phyloP scores from a whole-genome alignment of 75 land plant species.

The Cunninghamia lanceolata region DNA sequence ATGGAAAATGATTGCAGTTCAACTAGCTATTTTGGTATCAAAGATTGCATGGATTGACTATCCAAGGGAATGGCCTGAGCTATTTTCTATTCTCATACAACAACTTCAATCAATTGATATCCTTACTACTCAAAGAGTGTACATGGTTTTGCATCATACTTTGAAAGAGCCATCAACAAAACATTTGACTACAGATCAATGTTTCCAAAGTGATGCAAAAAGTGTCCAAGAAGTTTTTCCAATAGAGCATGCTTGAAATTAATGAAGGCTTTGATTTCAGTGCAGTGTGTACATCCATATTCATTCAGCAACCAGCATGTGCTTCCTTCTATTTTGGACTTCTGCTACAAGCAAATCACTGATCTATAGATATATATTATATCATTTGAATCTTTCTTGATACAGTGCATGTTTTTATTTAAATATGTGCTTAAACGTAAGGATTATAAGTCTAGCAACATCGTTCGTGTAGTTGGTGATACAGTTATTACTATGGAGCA shows the following conservation, averaged over 20 bases:
- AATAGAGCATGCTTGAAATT: slow-evolving; percentile 80
- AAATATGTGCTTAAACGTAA: slow-evolving; percentile 81
- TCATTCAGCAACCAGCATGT: slow-evolving; percentile 81
- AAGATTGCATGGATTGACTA: slow-evolving; percentile 98
- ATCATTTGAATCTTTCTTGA: slow-evolving; percentile 77
- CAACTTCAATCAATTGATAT: slow-evolving; percentile 85
- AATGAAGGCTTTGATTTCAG: slow-evolving; percentile 71
- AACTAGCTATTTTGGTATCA: slow-evolving; percentile 85
- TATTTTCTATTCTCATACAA: slow-evolving; percentile 77
- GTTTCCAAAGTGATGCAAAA: too few relatives aligned
- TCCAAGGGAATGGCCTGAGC: slow-evolving; percentile 99
- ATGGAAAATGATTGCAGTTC: slow-evolving; percentile 93
- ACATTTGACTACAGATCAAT: slow-evolving; percentile 81
- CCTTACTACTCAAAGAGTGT: slow-evolving; percentile 80
- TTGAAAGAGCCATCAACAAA: slow-evolving; percentile 94
- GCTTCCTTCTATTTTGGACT: slow-evolving; percentile 73
- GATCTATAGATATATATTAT: slow-evolving; percentile 52
- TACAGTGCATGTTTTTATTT: slow-evolving; percentile 86
- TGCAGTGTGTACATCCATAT: slow-evolving; percentile 87
- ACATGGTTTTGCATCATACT: slow-evolving; percentile 81
- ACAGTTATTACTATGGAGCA: slow-evolving; percentile 53
- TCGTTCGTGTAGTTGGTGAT: slow-evolving; percentile 79
- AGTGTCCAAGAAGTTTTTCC: too few relatives aligned
- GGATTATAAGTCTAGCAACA: slow-evolving; percentile 67
- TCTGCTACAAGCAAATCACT: slow-evolving; percentile 73